These are phyloP conservation scores for Aureobasidium sp. DNA, from an alignment of 2,329 filamentous ascomycete species.

Conservation along the genomic window DNA sequence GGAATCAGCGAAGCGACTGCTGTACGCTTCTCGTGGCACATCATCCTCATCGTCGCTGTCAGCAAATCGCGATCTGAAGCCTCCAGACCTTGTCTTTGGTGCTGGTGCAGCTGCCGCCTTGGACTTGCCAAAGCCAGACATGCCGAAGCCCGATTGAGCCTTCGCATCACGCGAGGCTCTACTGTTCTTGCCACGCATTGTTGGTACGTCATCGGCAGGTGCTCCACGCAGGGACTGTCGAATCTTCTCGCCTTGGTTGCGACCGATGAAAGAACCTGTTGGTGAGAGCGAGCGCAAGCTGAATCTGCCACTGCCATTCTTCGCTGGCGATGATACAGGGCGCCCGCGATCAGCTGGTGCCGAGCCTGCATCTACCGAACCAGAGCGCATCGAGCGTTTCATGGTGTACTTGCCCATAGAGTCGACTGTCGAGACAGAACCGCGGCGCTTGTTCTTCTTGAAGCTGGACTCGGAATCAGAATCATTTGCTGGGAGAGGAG, in stretches of 20 bases:
- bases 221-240: slow-evolving; percentile 24
- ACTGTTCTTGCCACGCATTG: slow-evolving; percentile 20
- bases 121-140: slow-evolving; percentile 18
- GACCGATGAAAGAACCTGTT: slow-evolving; percentile 46
- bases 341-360: slow-evolving; percentile 33
- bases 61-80: slow-evolving; percentile 52
- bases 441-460: slow-evolving; percentile 44
- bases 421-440: slow-evolving; percentile 24
- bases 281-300: slow-evolving; percentile 67
- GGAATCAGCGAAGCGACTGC: slow-evolving; percentile 44
- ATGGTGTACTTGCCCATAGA: slow-evolving; percentile 52
- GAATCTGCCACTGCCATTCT: slow-evolving; percentile 45
- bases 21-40: slow-evolving; percentile 29
- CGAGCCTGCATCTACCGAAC: slow-evolving; percentile 30
- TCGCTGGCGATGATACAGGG: slow-evolving; percentile 37
- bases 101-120: slow-evolving; percentile 9
- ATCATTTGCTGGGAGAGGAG: slow-evolving; percentile 30
- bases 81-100: slow-evolving; percentile 15
- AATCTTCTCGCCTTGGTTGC: slow-evolving; percentile 24
- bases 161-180: slow-evolving; percentile 17
- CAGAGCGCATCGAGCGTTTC: slow-evolving; percentile 64
- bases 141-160: slow-evolving; percentile 17
- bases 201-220: slow-evolving; percentile 22
- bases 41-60: slow-evolving; percentile 56
- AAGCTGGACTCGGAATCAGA: slow-evolving; percentile 64